phyloP scores from a whole-genome alignment of 2,329 filamentous ascomycete genomes.

The Stagonosporopsis vannaccii region DNA sequence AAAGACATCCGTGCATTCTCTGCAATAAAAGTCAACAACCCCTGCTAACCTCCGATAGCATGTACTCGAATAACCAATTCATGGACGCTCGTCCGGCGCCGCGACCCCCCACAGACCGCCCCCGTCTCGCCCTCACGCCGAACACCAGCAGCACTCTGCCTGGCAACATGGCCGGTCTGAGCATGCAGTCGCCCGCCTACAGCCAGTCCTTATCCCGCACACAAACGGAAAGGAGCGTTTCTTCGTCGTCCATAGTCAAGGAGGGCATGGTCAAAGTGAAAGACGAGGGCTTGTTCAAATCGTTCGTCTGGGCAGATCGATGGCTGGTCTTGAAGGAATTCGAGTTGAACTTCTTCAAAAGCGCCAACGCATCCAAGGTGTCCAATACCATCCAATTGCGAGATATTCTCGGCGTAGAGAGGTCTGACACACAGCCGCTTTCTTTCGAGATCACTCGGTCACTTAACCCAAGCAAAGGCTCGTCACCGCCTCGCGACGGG shows the following conservation, averaged over 20 bases:
- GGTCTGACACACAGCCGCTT: constrained; percentile 88
- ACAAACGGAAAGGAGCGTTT: constrained; percentile 51
- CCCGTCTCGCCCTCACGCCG: constrained; percentile 80
- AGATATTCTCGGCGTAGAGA: constrained; percentile 87
- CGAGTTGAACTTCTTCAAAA: constrained; percentile 93
- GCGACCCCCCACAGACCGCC: constrained; percentile 83
- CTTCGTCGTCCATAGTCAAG: constrained; percentile 52
- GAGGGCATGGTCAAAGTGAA: constrained; percentile 85
- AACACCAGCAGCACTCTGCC: constrained; percentile 71
- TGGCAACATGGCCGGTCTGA: constrained; percentile 81
- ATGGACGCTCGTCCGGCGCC: constrained; percentile 98
- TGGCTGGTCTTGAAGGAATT: constrained; percentile 92
- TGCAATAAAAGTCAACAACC: constrained; percentile 2
- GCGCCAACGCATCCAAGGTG: constrained; percentile 79
- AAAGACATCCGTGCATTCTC: neutral
- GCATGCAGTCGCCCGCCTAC: constrained; percentile 67
- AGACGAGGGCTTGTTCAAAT: constrained; percentile 85
- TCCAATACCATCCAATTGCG: constrained; percentile 85
- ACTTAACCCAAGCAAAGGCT: constrained; percentile 62
- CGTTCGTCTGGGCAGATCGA: constrained; percentile 87
- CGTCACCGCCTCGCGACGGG: constrained; percentile 80
- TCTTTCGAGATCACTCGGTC: constrained; percentile 91
- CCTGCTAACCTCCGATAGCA: constrained; percentile 49
- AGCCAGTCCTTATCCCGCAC: constrained; percentile 51
- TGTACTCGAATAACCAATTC: constrained; percentile 74